phyloP scores from a whole-genome alignment of 78 protist species.

The Salpingoeca rosetta region DNA sequence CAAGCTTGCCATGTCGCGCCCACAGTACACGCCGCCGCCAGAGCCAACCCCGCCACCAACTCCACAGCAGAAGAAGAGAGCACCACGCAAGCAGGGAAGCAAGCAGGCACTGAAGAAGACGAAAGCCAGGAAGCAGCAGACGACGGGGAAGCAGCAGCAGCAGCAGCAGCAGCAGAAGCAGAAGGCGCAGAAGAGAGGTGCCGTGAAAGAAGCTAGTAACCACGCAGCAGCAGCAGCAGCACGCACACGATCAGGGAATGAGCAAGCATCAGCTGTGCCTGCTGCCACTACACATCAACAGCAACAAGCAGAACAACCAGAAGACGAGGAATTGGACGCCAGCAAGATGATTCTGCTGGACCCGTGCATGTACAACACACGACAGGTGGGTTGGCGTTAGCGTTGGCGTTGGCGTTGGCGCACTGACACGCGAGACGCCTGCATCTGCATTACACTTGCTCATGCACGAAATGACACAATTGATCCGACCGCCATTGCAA shows the following conservation, averaged over 20 bases:
- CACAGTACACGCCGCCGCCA: background rate
- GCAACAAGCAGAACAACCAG: no score
- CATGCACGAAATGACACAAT: background rate
- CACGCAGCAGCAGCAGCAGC: no score
- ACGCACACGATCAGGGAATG: no score
- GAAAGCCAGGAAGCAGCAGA: background rate
- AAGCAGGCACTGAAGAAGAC: background rate
- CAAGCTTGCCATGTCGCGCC: background rate
- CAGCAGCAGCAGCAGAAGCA: no score
- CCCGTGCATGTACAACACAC: constrained; percentile 6
- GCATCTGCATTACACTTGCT: background rate
- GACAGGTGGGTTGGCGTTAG: background rate
- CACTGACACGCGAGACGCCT: background rate
- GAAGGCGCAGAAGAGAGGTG: no score
- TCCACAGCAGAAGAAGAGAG: background rate
- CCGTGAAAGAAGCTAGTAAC: constrained; percentile 5
- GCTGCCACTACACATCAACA: no score
- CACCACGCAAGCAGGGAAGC: background rate
- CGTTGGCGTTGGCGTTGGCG: no score
- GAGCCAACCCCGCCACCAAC: background rate
- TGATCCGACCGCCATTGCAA: background rate
- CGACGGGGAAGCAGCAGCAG: background rate
- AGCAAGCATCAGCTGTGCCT: background rate
- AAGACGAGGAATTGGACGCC: no score
- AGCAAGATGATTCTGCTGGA: background rate